Conservation (phyloP, 208 protist species). For the Vickermania spadyakhi region DNA sequence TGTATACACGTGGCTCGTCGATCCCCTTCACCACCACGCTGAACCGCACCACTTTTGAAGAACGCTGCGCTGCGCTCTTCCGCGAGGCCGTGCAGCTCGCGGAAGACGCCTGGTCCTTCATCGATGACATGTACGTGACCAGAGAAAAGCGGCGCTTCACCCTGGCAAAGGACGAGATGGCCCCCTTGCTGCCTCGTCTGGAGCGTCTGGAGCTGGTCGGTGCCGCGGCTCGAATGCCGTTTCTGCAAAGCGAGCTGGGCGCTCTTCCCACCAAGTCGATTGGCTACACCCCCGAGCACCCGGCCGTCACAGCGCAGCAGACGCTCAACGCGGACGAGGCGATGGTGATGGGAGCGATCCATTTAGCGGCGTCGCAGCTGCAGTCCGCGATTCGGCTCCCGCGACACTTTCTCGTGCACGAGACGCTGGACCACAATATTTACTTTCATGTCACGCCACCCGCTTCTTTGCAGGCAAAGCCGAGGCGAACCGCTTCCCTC, state of each 20-base stretch:
- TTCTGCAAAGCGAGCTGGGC: constrained; percentile 27
- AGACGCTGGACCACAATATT: constrained; percentile 42
- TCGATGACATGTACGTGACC: constrained; percentile 12
- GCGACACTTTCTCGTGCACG: constrained; percentile 11
- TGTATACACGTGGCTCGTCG: constrained; percentile 8
- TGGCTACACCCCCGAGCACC: neutral
- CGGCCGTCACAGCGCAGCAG: constrained; percentile 21
- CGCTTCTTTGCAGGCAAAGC: neutral
- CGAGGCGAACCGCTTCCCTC: neutral
- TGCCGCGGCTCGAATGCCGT: constrained; percentile 70
- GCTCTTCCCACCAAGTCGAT: constrained; percentile 13
- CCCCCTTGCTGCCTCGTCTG: constrained; percentile 1
- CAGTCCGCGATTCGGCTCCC: constrained; percentile 9
- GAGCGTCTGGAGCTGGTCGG: constrained; percentile 74
- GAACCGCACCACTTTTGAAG: constrained; percentile 55
- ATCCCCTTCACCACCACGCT: constrained; percentile 39
- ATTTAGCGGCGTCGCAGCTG: constrained; percentile 26
- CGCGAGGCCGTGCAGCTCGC: constrained; percentile 23
- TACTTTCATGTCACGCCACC: constrained; percentile 17
- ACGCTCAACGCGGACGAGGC: constrained; percentile 86
- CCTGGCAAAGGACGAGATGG: neutral
- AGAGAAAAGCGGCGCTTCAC: constrained; percentile 1
- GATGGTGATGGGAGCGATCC: constrained; percentile 48
- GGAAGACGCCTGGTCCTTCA: constrained; percentile 13
- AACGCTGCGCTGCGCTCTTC: constrained; percentile 51